These are phyloP conservation scores for Bruguiera gymnorhiza DNA, from an alignment of 345 rosid genomes.

Conservation along the genomic window DNA sequence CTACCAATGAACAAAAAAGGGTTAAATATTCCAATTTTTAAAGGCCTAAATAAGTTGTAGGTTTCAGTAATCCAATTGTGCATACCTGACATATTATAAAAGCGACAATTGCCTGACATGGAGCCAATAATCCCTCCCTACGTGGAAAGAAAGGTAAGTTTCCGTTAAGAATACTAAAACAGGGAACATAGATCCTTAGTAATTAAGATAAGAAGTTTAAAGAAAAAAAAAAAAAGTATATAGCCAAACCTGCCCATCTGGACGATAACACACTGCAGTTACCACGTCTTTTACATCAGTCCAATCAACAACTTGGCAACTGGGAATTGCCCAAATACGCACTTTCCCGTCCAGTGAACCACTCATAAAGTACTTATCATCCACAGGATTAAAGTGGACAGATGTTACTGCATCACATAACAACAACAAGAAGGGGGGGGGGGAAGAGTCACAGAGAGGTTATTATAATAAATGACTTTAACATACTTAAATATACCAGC, in stretches of 20 bases:
- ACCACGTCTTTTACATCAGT: slow-evolving; percentile 63
- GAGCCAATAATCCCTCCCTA: slow-evolving; percentile 49
- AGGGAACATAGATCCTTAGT: not conserved
- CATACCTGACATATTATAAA: slow-evolving; percentile 53
- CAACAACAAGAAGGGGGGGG: slow-evolving; percentile 1
- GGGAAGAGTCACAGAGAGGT: not conserved
- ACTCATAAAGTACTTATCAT: slow-evolving; percentile 68
- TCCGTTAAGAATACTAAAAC: not conserved
- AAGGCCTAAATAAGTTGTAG: not conserved
- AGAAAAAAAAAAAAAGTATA: slow-evolving; percentile 5
- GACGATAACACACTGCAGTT: slow-evolving; percentile 81
- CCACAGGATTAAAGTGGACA: slow-evolving; percentile 77
- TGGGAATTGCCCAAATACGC: slow-evolving; percentile 67
- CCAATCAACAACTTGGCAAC: slow-evolving; percentile 80
- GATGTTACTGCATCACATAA: slow-evolving; percentile 59
- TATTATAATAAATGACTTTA: not conserved
- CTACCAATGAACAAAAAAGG: not conserved
- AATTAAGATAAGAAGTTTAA: not conserved
- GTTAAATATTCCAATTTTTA: not conserved
- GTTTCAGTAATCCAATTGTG: slow-evolving; percentile 1
- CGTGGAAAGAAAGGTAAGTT: not conserved
- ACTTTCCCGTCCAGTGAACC: slow-evolving; percentile 90
- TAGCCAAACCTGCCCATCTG: slow-evolving; percentile 67
- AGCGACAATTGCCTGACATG: slow-evolving; percentile 52
- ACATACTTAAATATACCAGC: not conserved